phyloP scores from a whole-genome alignment of 2,329 filamentous ascomycete species.

The Penicillium hesseltinei region DNA sequence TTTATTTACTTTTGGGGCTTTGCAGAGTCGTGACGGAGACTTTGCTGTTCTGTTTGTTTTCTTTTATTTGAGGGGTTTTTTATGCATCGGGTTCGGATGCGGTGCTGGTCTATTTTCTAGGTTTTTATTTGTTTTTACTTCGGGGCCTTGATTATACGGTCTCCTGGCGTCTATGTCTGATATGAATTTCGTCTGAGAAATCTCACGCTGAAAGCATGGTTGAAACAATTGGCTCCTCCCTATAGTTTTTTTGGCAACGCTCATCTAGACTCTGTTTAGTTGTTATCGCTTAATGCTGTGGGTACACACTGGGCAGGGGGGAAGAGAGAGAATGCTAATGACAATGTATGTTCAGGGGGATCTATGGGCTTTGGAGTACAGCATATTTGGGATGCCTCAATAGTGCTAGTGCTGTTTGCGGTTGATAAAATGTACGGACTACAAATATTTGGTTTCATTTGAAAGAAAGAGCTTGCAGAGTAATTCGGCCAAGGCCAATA shows the following conservation, averaged over 20 bases:
- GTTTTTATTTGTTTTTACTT: background rate
- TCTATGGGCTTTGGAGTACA: background rate
- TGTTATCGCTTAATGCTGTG: background rate
- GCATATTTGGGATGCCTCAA: background rate
- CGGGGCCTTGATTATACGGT: background rate
- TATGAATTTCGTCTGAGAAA: background rate
- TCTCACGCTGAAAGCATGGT: constrained; percentile 1
- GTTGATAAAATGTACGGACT: background rate
- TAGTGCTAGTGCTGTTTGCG: too few relatives aligned
- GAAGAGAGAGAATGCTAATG: background rate
- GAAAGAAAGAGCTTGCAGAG: background rate
- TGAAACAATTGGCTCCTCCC: background rate
- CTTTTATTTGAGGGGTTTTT: constrained; percentile 1
- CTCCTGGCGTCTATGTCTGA: constrained; percentile 1
- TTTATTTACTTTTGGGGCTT: background rate
- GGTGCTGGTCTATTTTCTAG: constrained; percentile 3
- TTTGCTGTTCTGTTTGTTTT: background rate
- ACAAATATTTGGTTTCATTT: background rate
- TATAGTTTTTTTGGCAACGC: background rate
- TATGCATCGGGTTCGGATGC: constrained; percentile 6
- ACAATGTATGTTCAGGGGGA: background rate
- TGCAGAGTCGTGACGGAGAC: background rate
- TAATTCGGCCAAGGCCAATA: background rate
- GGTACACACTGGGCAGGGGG: too few relatives aligned
- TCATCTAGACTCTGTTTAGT: background rate